Percentiles rank a stretch among this genome's conserved stretches.
phyloP scores from a whole-genome alignment of 2,329 filamentous ascomycete species.

The Aspergillus niger region DNA sequence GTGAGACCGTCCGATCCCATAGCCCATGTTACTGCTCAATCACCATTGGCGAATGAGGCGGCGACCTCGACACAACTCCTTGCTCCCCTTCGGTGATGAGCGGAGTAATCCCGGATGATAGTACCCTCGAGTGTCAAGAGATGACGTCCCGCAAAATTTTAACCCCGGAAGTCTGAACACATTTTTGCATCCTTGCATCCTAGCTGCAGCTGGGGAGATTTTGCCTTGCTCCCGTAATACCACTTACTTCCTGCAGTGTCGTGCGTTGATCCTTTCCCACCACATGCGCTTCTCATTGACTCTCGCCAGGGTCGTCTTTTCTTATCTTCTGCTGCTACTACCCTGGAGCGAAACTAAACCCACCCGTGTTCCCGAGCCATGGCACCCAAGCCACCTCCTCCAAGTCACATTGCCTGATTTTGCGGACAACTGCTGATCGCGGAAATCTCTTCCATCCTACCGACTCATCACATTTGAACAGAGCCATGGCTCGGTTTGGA shows the following conservation, averaged over 20 bases:
- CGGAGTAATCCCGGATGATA: background rate
- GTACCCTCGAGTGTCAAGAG: constrained; percentile 1
- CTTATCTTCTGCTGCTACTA: background rate
- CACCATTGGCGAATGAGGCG: background rate
- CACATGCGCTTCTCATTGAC: too few relatives aligned
- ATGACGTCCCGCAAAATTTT: background rate
- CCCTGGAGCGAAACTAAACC: background rate
- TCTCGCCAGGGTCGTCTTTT: too few relatives aligned
- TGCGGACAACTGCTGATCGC: background rate
- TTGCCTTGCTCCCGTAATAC: background rate
- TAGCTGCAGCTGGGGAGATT: background rate
- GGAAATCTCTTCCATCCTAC: constrained; percentile 1
- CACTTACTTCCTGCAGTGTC: background rate
- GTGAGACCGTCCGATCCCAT: constrained; percentile 11
- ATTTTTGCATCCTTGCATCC: constrained; percentile 1
- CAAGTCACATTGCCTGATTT: background rate
- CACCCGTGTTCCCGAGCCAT: background rate
- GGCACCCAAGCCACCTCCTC: background rate
- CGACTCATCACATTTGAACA: background rate
- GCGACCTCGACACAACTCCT: background rate
- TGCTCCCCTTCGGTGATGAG: background rate
- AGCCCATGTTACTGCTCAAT: background rate
- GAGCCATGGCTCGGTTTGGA: background rate
- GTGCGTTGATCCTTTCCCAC: background rate
- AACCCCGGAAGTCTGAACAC: background rate